Evolutionary conservation across 2,329 filamentous ascomycete species (phyloP), one percentile per base, ranked within the genome.

Genomic region (Sarocladium kiliense): DNA sequence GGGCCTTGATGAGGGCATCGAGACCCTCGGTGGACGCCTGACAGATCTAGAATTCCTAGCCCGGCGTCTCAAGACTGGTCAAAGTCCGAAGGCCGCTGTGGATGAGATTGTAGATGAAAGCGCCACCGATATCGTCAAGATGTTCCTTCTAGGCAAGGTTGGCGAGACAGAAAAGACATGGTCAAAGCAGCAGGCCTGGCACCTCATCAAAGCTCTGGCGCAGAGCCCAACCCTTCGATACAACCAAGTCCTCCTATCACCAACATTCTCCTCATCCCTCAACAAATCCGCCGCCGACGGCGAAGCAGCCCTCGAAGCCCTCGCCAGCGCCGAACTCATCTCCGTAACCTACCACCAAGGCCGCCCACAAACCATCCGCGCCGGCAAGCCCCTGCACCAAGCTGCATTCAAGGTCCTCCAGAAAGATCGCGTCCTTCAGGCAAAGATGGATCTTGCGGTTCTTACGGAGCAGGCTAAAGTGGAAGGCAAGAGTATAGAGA

Each of bases 11-110:
- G 79, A 79, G 26, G 92, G 89, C 62, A 95, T 97, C 60, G 81
- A 85, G 26, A 81, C 86, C 0, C 80, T 99, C 1, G 94, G 94
- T 21, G 94, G 94, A 2, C 89, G 94, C 3, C 79, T 99, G n/a
- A 96, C 91, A 0, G 94, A 99, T 65, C 85, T 99, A 19, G 93
- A 97, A 66, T 95, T 94, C 65, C 83, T 99, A 42, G 88, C 92
- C n/a, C 85, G 93, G 34, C 82, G 94, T 18, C 88, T 99, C 63
- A 90, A 91, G 71, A 85, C 88, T 1, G 93, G 94, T 16, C 91
- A 97, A 68, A 87, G 81, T 2, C 94, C 94, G 1, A 81, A 79
- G 59, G 80, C 87, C 61, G 94, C 94, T 2, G 87, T 97, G 2
- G 77, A 85, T 21, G 91, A 96, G 60, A 97, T 99, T 59, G 88